phyloP scores from a whole-genome alignment of 2,329 filamentous ascomycete species.

The Fusarium hainanense region DNA sequence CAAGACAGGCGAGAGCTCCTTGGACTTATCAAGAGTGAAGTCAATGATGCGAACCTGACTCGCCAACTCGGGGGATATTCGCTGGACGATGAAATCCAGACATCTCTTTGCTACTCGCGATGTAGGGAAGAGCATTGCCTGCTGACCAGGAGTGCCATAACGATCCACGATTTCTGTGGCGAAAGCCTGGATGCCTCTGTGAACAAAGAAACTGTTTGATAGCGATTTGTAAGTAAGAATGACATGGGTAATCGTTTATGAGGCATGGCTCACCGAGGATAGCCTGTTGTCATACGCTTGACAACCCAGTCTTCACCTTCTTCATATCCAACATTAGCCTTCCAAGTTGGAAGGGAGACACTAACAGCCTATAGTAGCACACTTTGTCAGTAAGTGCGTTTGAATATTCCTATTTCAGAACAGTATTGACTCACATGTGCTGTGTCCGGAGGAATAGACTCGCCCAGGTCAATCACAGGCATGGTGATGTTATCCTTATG shows the following conservation, averaged over 20 bases:
- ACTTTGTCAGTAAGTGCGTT: background rate
- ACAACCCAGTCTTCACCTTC: slow-evolving; percentile 91
- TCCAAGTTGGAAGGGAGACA: slow-evolving; percentile 95
- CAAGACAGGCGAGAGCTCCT: slow-evolving; percentile 63
- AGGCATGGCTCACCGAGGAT: slow-evolving; percentile 73
- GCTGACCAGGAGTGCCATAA: slow-evolving; percentile 70
- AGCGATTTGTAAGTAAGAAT: slow-evolving; percentile 23
- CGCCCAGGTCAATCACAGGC: slow-evolving; percentile 68
- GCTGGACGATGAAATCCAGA: slow-evolving; percentile 74
- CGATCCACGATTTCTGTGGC: slow-evolving; percentile 73
- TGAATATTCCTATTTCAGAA: background rate
- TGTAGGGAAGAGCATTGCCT: slow-evolving; percentile 87
- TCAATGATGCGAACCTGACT: slow-evolving; percentile 67
- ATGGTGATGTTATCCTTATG: slow-evolving; percentile 47
- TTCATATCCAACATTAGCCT: slow-evolving; percentile 90
- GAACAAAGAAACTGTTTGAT: slow-evolving; percentile 87
- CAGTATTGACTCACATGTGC: slow-evolving; percentile 71
- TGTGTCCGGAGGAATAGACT: slow-evolving; percentile 81
- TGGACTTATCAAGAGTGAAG: slow-evolving; percentile 69
- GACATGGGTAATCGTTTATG: background rate
- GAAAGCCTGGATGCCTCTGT: slow-evolving; percentile 82
- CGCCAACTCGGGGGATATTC: slow-evolving; percentile 63
- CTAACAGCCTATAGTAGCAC: slow-evolving; percentile 78
- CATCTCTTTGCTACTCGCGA: slow-evolving; percentile 76
- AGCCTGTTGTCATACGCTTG: slow-evolving; percentile 86